Evolutionary conservation across 75 land plant genomes (phyloP).

Genomic region (Cunninghamia lanceolata): DNA sequence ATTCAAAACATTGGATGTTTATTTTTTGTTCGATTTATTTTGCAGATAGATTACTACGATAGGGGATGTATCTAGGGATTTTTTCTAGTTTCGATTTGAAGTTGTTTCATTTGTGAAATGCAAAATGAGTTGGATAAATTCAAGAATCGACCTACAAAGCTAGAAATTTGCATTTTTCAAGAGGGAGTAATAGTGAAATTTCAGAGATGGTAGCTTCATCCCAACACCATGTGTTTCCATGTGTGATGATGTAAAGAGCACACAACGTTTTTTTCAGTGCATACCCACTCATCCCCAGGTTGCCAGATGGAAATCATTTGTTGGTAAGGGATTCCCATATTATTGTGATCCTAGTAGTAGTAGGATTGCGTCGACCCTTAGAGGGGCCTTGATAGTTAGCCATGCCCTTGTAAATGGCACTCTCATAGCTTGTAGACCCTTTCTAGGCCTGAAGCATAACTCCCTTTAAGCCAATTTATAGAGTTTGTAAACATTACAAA

Average conservation of each 20-base stretch:
- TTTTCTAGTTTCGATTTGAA: no score
- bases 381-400: constrained; percentile 22
- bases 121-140: no score
- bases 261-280: not conserved
- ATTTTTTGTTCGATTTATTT: no score
- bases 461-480: constrained; percentile 98
- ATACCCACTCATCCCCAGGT: not conserved
- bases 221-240: no score
- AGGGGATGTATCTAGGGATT: no score
- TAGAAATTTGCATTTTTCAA: no score
- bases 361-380: constrained; percentile 13
- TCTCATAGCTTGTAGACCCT: constrained; percentile 55
- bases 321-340: constrained; percentile 10
- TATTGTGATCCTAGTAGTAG: constrained; percentile 18
- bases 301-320: not conserved
- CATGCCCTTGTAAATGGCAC: constrained; percentile 48
- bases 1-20: no score
- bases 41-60: no score
- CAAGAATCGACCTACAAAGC: no score
- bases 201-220: not conserved
- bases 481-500: constrained; percentile 29
- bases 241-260: not conserved
- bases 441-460: constrained; percentile 74
- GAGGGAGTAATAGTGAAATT: no score
- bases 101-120: no score